Evolutionary conservation across 495 filamentous ascomycete species (phyloP).

Genomic region (Lophiostoma macrostomum): DNA sequence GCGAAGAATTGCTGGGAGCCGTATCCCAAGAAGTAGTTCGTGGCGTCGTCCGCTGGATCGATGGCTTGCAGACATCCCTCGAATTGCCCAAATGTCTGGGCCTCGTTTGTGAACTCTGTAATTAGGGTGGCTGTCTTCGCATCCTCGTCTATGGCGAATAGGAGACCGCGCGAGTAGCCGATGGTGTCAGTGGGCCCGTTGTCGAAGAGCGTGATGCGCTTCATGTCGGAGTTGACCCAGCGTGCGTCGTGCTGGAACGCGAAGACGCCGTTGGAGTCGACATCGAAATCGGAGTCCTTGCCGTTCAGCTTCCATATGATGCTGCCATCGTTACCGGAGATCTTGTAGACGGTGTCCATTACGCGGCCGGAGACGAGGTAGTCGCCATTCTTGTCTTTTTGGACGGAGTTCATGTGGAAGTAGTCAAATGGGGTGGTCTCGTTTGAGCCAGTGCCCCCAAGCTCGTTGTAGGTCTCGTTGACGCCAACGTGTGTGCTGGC

Average conservation of each 20-base stretch:
- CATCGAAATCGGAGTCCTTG: slow-evolving; percentile 8
- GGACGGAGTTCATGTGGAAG: slow-evolving; percentile 21
- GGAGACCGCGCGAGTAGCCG: slow-evolving; percentile 12
- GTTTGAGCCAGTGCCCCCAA: slow-evolving; percentile 1
- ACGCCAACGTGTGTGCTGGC: slow-evolving; percentile 1
- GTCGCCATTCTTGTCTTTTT: slow-evolving; percentile 16
- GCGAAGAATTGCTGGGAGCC: slow-evolving; percentile 11
- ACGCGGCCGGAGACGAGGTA: slow-evolving; percentile 15
- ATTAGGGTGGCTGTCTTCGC: slow-evolving; percentile 3
- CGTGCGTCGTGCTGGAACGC: slow-evolving; percentile 22
- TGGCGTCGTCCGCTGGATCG: slow-evolving; percentile 7
- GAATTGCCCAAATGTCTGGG: slow-evolving; percentile 6
- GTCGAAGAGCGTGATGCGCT: slow-evolving; percentile 19
- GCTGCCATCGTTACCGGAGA: slow-evolving; percentile 10
- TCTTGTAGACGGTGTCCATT: slow-evolving; percentile 16
- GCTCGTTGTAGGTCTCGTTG: slow-evolving; percentile 9
- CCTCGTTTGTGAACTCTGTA: background rate
- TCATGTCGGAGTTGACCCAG: slow-evolving; percentile 6
- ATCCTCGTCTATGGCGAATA: slow-evolving; percentile 9
- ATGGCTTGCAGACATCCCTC: slow-evolving; percentile 14
- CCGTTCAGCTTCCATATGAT: slow-evolving; percentile 17
- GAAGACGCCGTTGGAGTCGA: slow-evolving; percentile 1
- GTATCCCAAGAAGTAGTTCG: slow-evolving; percentile 13
- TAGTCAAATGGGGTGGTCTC: slow-evolving; percentile 15
- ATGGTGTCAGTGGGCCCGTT: slow-evolving; percentile 17